Evolutionary conservation across 148 eudicot genomes (phyloP), one percentile per base, ranked within the genome.

Genomic region (Cornus florida): DNA sequence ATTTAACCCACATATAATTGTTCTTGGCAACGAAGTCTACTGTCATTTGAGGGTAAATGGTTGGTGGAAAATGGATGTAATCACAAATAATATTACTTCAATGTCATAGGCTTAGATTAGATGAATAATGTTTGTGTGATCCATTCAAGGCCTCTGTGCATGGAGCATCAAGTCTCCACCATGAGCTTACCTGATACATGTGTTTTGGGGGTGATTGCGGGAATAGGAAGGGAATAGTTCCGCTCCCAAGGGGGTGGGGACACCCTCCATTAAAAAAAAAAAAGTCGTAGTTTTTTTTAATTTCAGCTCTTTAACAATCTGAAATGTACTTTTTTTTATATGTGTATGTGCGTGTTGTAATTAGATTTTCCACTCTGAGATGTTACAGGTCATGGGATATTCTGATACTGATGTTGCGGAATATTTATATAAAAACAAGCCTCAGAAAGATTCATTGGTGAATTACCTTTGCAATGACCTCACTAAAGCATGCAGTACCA

Each of bases 391-490:
- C 83, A 70, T 95, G 84, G 99, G 95, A 32, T 88, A 93, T 81
- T 93, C 90, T 56, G 99, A 95, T 81, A 95, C 99, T 64, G 97
- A 95, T 86, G 89, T 90, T 76, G 98, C 97, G 67, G 99, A 95
- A 83, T 95, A 87, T 75, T 31, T 95, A 20, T 92, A 92, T 83
- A 84, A 85, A 71, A 89, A 84, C 43, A 95, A 89, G 79, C 99
- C 97, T 48, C 82, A 86, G 79, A 71, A 92, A 76, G 88, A 86
- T 60, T 75, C 90, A 12, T 88, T 95, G 79, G 84, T 82, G 20
- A 84, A 82, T 48, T 91, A 84, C 82, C 81, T 96, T 33, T 96
- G 98, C 68, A 92, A 93, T 78, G 98, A 92, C 83, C 92, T 92
- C 56, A 91, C 91, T 70, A 70, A 74, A 78, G 89, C 95, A 79